phyloP scores from a whole-genome alignment of 1,284 basidiomycete genomes.

The Takashimella koratensis region DNA sequence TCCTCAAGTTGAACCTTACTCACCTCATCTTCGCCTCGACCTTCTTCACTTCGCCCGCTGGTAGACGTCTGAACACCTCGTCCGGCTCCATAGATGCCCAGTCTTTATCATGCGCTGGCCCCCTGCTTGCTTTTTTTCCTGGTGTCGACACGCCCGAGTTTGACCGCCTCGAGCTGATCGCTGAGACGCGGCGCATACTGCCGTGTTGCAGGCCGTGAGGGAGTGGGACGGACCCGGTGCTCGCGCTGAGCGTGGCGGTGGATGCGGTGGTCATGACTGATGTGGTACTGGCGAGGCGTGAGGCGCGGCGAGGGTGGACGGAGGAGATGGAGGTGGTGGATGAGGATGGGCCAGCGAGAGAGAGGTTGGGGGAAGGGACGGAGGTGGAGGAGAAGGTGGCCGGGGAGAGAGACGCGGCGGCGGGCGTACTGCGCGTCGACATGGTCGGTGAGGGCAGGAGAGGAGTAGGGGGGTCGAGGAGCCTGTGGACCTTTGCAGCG shows the following conservation, averaged over 20 bases:
- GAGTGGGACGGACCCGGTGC: background rate
- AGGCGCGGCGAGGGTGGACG: background rate
- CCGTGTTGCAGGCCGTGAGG: background rate
- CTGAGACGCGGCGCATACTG: background rate
- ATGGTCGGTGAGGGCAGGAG: background rate
- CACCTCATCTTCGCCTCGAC: slow-evolving; percentile 71
- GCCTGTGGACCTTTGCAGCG: too few species aligned
- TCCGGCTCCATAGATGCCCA: slow-evolving; percentile 63
- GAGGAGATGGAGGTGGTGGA: slow-evolving; percentile 16
- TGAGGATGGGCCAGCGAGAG: slow-evolving; percentile 47
- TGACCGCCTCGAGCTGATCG: background rate
- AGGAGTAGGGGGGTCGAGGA: too few species aligned
- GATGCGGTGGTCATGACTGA: background rate
- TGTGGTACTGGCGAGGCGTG: background rate
- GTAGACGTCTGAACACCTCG: slow-evolving; percentile 69
- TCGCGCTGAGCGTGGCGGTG: background rate
- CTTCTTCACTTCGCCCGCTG: slow-evolving; percentile 68
- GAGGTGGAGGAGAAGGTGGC: background rate
- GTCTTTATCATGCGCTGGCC: slow-evolving; percentile 17
- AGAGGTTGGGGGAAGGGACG: background rate
- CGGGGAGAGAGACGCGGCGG: slow-evolving; percentile 1
- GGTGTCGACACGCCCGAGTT: slow-evolving; percentile 5
- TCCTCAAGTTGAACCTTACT: slow-evolving; percentile 4
- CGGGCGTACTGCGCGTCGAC: slow-evolving; percentile 1
- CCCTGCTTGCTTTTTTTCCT: background rate